Conservation (phyloP, 2,329 filamentous ascomycete species). For the Pseudocercospora vitis region DNA sequence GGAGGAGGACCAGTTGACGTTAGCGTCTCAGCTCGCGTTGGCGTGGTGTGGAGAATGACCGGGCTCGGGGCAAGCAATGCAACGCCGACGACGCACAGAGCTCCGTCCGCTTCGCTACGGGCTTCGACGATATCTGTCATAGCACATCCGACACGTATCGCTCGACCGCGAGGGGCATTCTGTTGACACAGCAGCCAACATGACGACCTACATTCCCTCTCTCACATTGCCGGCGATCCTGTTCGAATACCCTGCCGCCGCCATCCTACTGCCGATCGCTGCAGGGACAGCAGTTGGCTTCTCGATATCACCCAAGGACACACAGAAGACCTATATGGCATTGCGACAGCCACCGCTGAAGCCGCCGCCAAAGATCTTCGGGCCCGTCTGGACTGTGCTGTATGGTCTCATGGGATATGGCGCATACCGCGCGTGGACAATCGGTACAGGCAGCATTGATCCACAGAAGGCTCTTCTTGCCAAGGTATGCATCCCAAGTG, state of each 20-base stretch:
- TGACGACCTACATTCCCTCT: constrained; percentile 79
- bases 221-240: constrained; percentile 70
- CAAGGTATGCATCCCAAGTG: constrained; percentile 43
- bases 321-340: constrained; percentile 61
- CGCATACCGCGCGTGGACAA: constrained; percentile 71
- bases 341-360: constrained; percentile 65
- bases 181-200: too few relatives aligned
- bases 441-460: constrained; percentile 60
- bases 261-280: constrained; percentile 72
- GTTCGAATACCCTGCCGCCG: constrained; percentile 70
- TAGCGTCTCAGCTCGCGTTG: neutral
- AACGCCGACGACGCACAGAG: too few relatives aligned
- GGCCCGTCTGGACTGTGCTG: constrained; percentile 59
- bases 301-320: constrained; percentile 59
- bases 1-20: constrained; percentile 2
- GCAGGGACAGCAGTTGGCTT: constrained; percentile 74
- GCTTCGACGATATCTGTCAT: too few relatives aligned
- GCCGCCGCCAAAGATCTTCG: constrained; percentile 59
- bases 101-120: too few relatives aligned
- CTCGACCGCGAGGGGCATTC: too few relatives aligned
- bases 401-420: constrained; percentile 82
- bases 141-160: too few relatives aligned
- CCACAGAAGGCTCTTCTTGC: constrained; percentile 59
- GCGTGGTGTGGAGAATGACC: neutral
- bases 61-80: too few relatives aligned